Evolutionary conservation across 768 basidiomycete genomes (phyloP), one percentile per base, ranked within the genome.

Genomic region (Termitomyces sp.): DNA sequence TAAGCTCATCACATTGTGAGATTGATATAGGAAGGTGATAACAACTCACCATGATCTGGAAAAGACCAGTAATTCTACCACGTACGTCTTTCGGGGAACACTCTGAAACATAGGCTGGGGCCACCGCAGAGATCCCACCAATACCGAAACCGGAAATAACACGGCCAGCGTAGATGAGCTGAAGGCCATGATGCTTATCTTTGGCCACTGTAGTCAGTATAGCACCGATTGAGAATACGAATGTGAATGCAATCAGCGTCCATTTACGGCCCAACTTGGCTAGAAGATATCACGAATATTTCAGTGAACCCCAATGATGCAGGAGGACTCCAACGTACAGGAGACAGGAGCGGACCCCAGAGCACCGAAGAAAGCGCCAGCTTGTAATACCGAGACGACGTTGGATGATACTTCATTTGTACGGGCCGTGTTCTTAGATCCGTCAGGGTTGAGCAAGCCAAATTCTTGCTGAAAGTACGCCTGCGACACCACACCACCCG

Each of bases 321-420:
- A 21, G 50, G 31, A 28, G 15, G 44, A 48, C 28, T n/a, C 43
- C 17, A 26, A 71, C 76, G 50, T 56, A 89, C 89, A 72, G 11
- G 88, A 88, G 43, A 88, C 64, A 0, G 86, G 86, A 1, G 87
- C 86, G 61, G 84, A 86, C 10, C 80, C 79, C 6, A 95, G 67
- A 14, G 91, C 89, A 56, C 92, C 93, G 65, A 94, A 94, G 78
- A 94, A 93, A 0, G 90, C 89, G 11, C 91, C 91, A 4, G 85
- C 89, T 66, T 94, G 92, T 10, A 94, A 77, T 4, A 94, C 89
- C 3, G 92, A 90, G 17, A 94, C 93, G 43, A 95, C 86, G 61
- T 89, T 91, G 43, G 87, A 86, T 0, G 85, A 86, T n/a, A 93
- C 74, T 4, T 76, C 72, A 55, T 86, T 79, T 23, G 64, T 62